Base-by-base conservation (phyloP, 768 basidiomycete genomes). In the Panaeolus papilionaceus region DNA sequence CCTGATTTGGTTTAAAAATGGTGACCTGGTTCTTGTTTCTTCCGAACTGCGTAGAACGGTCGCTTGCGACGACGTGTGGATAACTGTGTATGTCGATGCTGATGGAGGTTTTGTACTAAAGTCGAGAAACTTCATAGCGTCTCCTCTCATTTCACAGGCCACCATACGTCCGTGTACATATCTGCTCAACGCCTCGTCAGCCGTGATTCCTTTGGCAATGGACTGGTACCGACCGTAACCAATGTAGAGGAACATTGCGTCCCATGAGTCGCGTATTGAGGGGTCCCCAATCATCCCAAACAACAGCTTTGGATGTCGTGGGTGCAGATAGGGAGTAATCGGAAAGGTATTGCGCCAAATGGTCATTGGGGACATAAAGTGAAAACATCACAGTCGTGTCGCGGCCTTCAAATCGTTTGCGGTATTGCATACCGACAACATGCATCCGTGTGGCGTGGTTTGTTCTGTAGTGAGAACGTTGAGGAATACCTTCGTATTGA, bases 251-350 rank as follows among this genome's bases (percentile, higher is more conserved):
- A 2, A 49, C 49, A 26, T 38, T 64, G 20, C 47, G 38, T 3
- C 45, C 20, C 64, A 64, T 45, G 23, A 64, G 49, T 18, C 64
- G 64, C 4, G 44, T 37, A 47, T 64, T 64, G 5, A 9, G 1
- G n/a, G 64, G 64, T 4, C 64, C 64, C 64, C 64, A 64, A 6
- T 42, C 23, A 4, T 64, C 64, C 64, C 64, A 64, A 28, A 11
- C 2, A 28, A 18, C 28, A n/a, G 18, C 2, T 33, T 12, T 28
- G 14, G 4, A n/a, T 23, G 20, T 4, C 6, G 47, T 49, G 9
- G 20, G 6, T 1, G 54, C 3, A 9, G 28, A 33, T 33, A 12
- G 12, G 16, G 54, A 16, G 23, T 4, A 23, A 51, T 10, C 18
- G 9, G 20, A 28, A 37, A 33, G 16, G 16, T 58, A 37, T 33